A percentile compares a stretch with the other conserved stretches of the same genome.
Evolutionary conservation across 768 basidiomycete genomes (phyloP).

Genomic region (Rhodotorula graminis): DNA sequence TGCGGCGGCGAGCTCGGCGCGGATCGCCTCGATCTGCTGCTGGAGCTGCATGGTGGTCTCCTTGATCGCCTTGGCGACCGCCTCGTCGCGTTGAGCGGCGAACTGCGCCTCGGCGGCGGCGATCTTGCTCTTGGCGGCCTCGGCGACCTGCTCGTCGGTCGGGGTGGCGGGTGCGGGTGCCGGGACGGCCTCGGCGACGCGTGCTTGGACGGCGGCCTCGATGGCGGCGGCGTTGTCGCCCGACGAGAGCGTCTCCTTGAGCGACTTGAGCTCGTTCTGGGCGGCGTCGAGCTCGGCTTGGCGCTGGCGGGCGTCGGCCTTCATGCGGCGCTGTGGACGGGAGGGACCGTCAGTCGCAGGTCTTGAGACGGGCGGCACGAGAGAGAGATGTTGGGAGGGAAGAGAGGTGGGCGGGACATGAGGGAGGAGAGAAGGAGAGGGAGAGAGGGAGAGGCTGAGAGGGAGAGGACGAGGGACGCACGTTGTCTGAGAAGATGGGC

Average conservation of each 20-base stretch:
- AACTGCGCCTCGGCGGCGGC: slow-evolving; percentile 25
- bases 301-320: slow-evolving; percentile 18
- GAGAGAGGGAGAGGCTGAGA: too few relatives aligned
- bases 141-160: slow-evolving; percentile 34
- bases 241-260: slow-evolving; percentile 19
- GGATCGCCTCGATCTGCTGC: slow-evolving; percentile 10
- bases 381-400: too few relatives aligned
- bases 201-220: slow-evolving; percentile 27
- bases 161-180: slow-evolving; percentile 36
- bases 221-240: slow-evolving; percentile 35
- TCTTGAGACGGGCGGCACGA: too few relatives aligned
- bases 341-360: neutral
- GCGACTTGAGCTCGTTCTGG: slow-evolving; percentile 20
- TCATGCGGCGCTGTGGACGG: slow-evolving; percentile 24
- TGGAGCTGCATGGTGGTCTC: slow-evolving; percentile 41
- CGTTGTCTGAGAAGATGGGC: slow-evolving; percentile 34
- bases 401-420: too few relatives aligned
- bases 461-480: neutral
- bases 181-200: slow-evolving; percentile 27
- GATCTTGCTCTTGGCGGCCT: slow-evolving; percentile 35
- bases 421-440: too few relatives aligned
- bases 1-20: slow-evolving; percentile 19
- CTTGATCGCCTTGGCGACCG: slow-evolving; percentile 35
- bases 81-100: slow-evolving; percentile 34
- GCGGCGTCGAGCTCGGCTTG: slow-evolving; percentile 17